Base-by-base conservation (phyloP, 1,284 basidiomycete genomes). In the Cerrena zonata region DNA sequence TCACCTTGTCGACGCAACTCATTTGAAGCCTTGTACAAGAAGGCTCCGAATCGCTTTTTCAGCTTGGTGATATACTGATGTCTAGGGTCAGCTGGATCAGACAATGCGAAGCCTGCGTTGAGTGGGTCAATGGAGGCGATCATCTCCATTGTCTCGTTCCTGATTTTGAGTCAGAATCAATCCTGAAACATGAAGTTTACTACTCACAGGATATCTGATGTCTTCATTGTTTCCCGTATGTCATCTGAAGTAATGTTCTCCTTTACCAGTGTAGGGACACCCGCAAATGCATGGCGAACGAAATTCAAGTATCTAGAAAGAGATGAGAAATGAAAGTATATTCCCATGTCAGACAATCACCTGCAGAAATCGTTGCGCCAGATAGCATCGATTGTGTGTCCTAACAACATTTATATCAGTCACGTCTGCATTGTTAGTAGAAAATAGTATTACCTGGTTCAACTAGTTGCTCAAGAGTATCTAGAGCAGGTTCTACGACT, bases 331-430 rank as follows among this genome's bases (percentile, higher is more conserved):
- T 30, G 50, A 23, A 34, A 36, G 2, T 24, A 50, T n/a, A n/a
- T 34, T 15, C 30, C 7, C 30, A 7, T 34, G 30, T 15, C 30
- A 34, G n/a, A 15, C 21, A 65, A 74, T 47, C 38, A 83, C 83
- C 84, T 80, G 68, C 92, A 95, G 62, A 94, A 94, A 59, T 94
- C 89, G 66, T 93, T 94, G 23, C 86, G 79, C 93, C 93, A 96
- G 13, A 74, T 59, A 21, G 77, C 75, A 64, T 86, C 80, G 15
- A 79, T 74, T 12, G 64, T 55, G 37, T 73, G 61, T 24, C 63
- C 67, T 71, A 44, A 23, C 34, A 3, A 50, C 64, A 27, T 41
- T 70, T 18, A 15, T 38, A 46, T 18, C 21, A 52, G 37, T 25
- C 44, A 25, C 3, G 22, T 22, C 22, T 48, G 21, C 41, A 13